These are phyloP conservation scores for Brassica incana DNA, from an alignment of 345 rosid species.

Conservation along the genomic window DNA sequence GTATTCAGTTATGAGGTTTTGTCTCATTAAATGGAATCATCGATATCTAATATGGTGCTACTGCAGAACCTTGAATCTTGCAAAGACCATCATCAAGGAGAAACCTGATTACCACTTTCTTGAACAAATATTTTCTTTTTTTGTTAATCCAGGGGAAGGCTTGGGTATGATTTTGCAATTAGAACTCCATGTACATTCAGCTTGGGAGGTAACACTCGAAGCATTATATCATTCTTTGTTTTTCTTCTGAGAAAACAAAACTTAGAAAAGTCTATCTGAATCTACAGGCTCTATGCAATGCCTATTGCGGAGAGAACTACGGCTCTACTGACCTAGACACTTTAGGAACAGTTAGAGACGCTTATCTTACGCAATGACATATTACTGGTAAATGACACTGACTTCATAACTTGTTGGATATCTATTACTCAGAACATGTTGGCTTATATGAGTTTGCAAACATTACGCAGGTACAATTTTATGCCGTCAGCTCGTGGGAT, in stretches of 20 bases:
- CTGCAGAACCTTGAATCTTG: constrained; percentile 70
- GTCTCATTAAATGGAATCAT: neutral
- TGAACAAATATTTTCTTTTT: neutral
- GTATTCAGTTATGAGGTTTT: neutral
- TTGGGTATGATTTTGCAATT: constrained; percentile 80
- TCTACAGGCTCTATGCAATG: constrained; percentile 69
- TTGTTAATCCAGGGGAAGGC: constrained; percentile 51
- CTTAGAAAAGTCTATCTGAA: constrained; percentile 10
- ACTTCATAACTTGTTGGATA: neutral
- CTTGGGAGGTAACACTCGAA: constrained; percentile 79
- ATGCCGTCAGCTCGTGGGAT: constrained; percentile 94
- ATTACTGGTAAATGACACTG: constrained; percentile 69
- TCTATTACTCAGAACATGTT: neutral
- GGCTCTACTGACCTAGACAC: constrained; percentile 59
- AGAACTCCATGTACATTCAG: constrained; percentile 81
- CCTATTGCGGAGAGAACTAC: constrained; percentile 72
- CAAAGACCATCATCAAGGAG: constrained; percentile 74
- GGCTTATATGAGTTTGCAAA: neutral
- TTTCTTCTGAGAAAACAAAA: neutral
- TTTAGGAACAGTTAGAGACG: constrained; percentile 67
- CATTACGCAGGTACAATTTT: constrained; percentile 74
- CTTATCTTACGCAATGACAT: constrained; percentile 82
- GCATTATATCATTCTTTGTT: neutral
- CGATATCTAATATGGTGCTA: constrained; percentile 6
- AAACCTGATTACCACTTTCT: constrained; percentile 33